Base-by-base conservation (phyloP, 495 filamentous ascomycete species). In the Penicillium alfredii region DNA sequence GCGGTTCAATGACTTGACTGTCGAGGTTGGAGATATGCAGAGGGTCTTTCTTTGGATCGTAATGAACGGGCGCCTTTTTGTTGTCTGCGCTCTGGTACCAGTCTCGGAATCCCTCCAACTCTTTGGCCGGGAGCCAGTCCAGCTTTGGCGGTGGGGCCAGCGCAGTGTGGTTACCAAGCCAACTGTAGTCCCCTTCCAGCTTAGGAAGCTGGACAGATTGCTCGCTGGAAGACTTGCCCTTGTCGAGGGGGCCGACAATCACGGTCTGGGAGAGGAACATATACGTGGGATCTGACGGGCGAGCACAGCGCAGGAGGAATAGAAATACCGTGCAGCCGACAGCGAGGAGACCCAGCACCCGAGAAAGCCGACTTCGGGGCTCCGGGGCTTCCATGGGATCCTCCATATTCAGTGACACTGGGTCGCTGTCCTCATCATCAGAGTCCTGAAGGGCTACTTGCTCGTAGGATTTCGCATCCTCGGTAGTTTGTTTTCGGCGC, bases 21-120 rank as follows among this genome's bases (percentile, higher is more conserved):
- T 68, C 58, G 8, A 70, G 44, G 23, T 70, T 70, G 17, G 59
- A 58, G 24, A 70, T 55, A 13, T 59, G 54, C 8, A 68, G 35
- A 3, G 66, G 66, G 35, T 70, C 66, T 1, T 53, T 31, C 0
- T 32, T 38, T 4, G 64, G 57, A 20, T 66, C 50, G 25, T 70
- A 70, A 30, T 63, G 55, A 8, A 50, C 14, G 4, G 25, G 23
- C 3, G 13, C 12, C 2, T 33, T n/a, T 4, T 14, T 35, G 15
- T 31, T 28, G 8, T 42, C 37, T 3, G 33, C 23, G 11, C 26
- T 24, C 17, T 40, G 32, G 30, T 56, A 53, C 55, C 55, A 58
- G 34, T 58, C 55, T 25, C 45, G 29, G 23, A 58, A 58, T 5
- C 55, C 55, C 1, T 40, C 22, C 20, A 56, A n/a, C 22, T 41